Conservation (phyloP, 73 alveolate species). For the Symbiodinium pilosum region DNA sequence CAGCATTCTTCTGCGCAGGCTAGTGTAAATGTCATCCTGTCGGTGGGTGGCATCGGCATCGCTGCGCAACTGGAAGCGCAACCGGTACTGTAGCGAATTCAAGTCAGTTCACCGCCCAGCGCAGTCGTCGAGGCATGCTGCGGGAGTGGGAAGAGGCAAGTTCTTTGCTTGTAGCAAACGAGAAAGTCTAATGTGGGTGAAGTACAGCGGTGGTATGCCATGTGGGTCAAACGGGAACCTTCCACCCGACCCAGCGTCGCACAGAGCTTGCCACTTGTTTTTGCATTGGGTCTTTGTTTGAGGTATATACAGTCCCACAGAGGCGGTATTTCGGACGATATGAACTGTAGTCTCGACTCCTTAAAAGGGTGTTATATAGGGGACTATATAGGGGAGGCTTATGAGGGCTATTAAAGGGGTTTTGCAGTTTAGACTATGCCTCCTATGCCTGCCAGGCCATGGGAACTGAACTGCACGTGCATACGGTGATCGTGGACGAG, state of each 20-base stretch:
- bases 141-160: slow-evolving; percentile 34
- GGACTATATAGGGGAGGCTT: no score
- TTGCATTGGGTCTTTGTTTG: not conserved
- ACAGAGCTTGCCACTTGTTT: not conserved
- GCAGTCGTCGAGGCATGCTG: slow-evolving; percentile 7
- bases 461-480: slow-evolving; percentile 83
- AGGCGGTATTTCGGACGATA: no score
- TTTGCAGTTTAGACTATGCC: not conserved
- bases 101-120: no score
- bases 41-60: no score
- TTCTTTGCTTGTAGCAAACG: not conserved
- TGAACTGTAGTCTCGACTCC: no score
- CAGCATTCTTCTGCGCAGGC: no score
- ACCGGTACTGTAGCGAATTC: no score
- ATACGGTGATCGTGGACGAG: slow-evolving; percentile 88
- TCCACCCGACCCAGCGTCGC: not conserved
- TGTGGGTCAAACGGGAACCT: not conserved
- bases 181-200: not conserved
- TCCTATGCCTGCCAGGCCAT: not conserved
- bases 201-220: no score
- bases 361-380: no score
- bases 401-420: not conserved
- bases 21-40: no score
- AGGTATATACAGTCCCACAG: no score
- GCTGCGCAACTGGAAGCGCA: no score